phyloP scores from a whole-genome alignment of 1,139 yeast species.

The Yamadazyma spencermartinsiae region DNA sequence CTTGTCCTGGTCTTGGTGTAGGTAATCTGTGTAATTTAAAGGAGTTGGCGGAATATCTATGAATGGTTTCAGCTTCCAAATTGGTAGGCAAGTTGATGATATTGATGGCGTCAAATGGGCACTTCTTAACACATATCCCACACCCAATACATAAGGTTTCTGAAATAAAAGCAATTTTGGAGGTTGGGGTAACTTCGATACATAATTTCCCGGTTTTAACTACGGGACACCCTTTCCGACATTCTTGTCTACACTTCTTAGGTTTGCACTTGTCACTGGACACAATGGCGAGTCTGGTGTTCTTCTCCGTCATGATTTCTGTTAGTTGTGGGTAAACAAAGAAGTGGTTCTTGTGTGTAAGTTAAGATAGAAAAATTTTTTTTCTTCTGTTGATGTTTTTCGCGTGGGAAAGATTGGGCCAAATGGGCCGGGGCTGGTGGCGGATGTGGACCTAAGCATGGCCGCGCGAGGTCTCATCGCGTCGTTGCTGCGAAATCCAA shows the following conservation, averaged over 20 bases:
- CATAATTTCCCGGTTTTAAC: slow-evolving; percentile 96
- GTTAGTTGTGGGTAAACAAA: neutral
- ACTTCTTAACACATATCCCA: slow-evolving; percentile 98
- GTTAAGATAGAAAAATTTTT: neutral
- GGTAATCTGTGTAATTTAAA: slow-evolving; percentile 96
- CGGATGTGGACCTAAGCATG: neutral
- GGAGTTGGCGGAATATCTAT: slow-evolving; percentile 96
- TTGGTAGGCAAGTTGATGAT: slow-evolving; percentile 96
- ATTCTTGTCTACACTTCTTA: slow-evolving; percentile 96
- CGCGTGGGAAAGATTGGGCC: too few relatives aligned
- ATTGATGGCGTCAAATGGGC: slow-evolving; percentile 96
- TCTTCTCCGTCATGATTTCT: slow-evolving; percentile 42
- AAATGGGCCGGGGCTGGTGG: too few relatives aligned
- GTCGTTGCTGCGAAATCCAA: too few relatives aligned
- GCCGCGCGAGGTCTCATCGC: too few relatives aligned
- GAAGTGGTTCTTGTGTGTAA: neutral
- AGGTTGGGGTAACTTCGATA: slow-evolving; percentile 90
- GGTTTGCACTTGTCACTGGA: slow-evolving; percentile 94
- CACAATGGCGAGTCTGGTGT: slow-evolving; percentile 91
- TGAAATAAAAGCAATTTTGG: slow-evolving; percentile 93
- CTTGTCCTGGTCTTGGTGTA: slow-evolving; percentile 99
- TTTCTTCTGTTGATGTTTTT: neutral
- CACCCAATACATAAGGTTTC: slow-evolving; percentile 97
- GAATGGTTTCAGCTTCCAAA: slow-evolving; percentile 88
- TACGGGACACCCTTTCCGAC: slow-evolving; percentile 95